Conservation (phyloP, 2,329 filamentous ascomycete species). For the Talaromyces albobiverticillius region DNA sequence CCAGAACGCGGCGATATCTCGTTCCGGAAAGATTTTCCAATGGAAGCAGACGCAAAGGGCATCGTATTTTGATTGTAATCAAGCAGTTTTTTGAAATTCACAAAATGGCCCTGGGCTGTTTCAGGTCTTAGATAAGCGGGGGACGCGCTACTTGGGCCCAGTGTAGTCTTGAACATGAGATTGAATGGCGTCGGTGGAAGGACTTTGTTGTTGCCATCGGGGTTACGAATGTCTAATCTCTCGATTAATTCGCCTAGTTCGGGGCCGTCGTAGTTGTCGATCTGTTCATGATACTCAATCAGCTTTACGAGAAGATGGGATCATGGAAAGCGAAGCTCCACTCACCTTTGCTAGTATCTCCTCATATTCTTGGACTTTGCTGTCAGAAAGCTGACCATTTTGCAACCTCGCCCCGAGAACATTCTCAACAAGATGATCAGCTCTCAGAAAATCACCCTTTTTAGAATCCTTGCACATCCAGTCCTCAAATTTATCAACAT, state of each 20-base stretch:
- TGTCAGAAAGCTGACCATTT: constrained; percentile 84
- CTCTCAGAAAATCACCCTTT: constrained; percentile 91
- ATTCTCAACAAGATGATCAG: constrained; percentile 94
- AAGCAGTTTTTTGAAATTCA: constrained; percentile 83
- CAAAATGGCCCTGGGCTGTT: constrained; percentile 86
- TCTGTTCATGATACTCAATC: constrained; percentile 40
- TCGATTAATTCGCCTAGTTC: constrained; percentile 84
- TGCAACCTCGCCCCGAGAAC: constrained; percentile 83
- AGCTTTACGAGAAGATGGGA: neutral
- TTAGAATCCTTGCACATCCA: constrained; percentile 99
- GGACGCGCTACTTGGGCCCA: constrained; percentile 80
- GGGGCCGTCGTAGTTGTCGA: constrained; percentile 89
- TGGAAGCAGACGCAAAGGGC: constrained; percentile 85
- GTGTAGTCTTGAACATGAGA: constrained; percentile 86
- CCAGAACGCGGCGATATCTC: constrained; percentile 93
- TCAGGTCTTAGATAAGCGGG: constrained; percentile 77
- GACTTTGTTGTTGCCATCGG: constrained; percentile 71
- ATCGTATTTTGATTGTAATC: constrained; percentile 83
- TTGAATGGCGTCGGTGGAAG: constrained; percentile 82
- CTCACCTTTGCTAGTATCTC: constrained; percentile 70
- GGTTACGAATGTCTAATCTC: constrained; percentile 89
- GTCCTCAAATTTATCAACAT: constrained; percentile 96
- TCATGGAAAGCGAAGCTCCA: neutral
- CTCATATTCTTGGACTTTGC: constrained; percentile 82
- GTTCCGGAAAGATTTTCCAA: constrained; percentile 88